Evolutionary conservation across 805 yeast species (phyloP).

Genomic region (Saturnispora zaruensis): DNA sequence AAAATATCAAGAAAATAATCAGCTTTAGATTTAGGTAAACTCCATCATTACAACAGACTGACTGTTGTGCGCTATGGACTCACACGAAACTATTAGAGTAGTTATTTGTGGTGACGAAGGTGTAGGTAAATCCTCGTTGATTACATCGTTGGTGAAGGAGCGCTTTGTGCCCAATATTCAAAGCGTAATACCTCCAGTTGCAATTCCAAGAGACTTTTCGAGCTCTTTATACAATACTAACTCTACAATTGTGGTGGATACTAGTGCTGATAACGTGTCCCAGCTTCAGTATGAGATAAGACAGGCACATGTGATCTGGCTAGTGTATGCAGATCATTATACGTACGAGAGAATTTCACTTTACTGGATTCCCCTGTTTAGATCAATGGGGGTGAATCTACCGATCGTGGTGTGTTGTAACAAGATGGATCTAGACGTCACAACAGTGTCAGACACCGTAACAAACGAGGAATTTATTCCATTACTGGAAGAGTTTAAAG

Average conservation of each 20-base stretch:
- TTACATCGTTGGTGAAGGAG: conserved; percentile 76
- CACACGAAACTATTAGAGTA: conserved; percentile 53
- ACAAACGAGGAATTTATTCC: conserved; percentile 79
- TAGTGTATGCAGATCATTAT: conserved; percentile 90
- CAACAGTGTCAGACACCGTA: conserved; percentile 32
- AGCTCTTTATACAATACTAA: conserved; percentile 51
- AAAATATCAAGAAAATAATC: neutral
- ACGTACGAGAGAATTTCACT: conserved; percentile 87
- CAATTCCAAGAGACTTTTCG: conserved; percentile 67
- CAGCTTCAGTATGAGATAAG: conserved; percentile 65
- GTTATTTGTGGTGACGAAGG: conserved; percentile 94
- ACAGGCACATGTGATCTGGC: conserved; percentile 84
- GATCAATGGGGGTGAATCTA: conserved; percentile 87
- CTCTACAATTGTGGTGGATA: conserved; percentile 71
- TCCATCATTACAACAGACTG: neutral
- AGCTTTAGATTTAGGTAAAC: neutral
- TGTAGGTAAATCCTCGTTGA: conserved; percentile 75
- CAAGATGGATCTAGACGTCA: conserved; percentile 28
- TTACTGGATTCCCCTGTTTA: conserved; percentile 89
- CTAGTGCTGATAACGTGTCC: conserved; percentile 56
- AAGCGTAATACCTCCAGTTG: conserved; percentile 72
- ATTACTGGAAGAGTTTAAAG: conserved; percentile 81
- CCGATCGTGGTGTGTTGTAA: conserved; percentile 91
- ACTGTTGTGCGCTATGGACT: neutral
- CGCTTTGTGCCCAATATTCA: conserved; percentile 70